These are phyloP conservation scores for Psilocybe cubensis DNA, from an alignment of 768 basidiomycete genomes.

Conservation along the genomic window DNA sequence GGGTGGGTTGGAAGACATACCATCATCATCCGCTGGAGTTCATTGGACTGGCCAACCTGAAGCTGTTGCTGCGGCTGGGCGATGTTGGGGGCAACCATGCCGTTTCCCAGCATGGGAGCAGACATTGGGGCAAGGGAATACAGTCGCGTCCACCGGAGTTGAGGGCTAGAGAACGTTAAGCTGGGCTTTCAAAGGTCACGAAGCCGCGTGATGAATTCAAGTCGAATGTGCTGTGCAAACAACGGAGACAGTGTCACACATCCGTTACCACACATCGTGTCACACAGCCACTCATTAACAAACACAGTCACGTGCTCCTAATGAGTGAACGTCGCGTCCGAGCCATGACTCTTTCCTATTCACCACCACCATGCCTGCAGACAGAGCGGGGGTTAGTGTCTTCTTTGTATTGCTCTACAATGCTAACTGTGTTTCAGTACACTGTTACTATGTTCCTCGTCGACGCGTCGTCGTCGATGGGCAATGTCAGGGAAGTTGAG, in stretches of 20 bases:
- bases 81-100: slow-evolving; percentile 34
- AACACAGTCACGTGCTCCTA: slow-evolving; percentile 34
- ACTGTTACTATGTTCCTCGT: slow-evolving; percentile 89
- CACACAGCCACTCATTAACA: slow-evolving; percentile 13
- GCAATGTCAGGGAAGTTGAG: slow-evolving; percentile 57
- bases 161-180: not conserved
- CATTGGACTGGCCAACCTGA: slow-evolving; percentile 28
- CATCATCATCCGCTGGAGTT: slow-evolving; percentile 46
- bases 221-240: slow-evolving; percentile 29
- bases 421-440: slow-evolving; percentile 51
- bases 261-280: slow-evolving; percentile 6
- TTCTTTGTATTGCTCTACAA: not conserved
- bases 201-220: slow-evolving; percentile 35
- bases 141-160: slow-evolving; percentile 16
- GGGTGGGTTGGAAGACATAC: slow-evolving; percentile 31
- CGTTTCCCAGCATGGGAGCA: slow-evolving; percentile 43
- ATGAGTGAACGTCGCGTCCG: slow-evolving; percentile 40
- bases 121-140: slow-evolving; percentile 31
- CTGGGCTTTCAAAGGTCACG: slow-evolving; percentile 29
- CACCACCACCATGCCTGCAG: slow-evolving; percentile 58
- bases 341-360: slow-evolving; percentile 10
- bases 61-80: slow-evolving; percentile 34
- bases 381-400: slow-evolving; percentile 74
- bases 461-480: slow-evolving; percentile 90
- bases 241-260: slow-evolving; percentile 9